Evolutionary conservation across 2,329 filamentous ascomycete species (phyloP), one percentile per base, ranked within the genome.

Genomic region (Uncinocarpus reesii): DNA sequence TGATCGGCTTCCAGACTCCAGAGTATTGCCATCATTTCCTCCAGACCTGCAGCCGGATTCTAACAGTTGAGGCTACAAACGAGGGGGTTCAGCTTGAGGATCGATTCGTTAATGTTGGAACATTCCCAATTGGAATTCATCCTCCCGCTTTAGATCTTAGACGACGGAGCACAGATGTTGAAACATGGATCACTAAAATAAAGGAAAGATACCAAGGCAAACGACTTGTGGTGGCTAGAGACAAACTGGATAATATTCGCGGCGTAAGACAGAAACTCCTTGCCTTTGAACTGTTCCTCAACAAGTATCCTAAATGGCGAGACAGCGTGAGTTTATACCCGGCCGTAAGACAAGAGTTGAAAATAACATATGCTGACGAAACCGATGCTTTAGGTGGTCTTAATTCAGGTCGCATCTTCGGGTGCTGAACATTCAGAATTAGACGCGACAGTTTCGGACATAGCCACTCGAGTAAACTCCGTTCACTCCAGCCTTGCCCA

Each of bases 1-100:
- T 96, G 10, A 79, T 96, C 53, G 89, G 86, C 1, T 96, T 96
- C 68, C 90, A 96, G 68, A 94, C 88, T 20, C 80, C 83, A 48
- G 90, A 96, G 65, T 96, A 96, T 61, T 84, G 85, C 3, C 81
- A 90, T 11, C 92, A 96, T 68, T 96, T 96, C 66, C 72, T 95
- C 42, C 89, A 95, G 66, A 96, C 90, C 0, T 95, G 90, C 73
- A 95, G 87, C 63, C 84, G 92, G 28, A 75, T 96, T 11, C 75
- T 96, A 31, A 83, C 79, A n/a, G 86, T 93, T 1, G 90, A 96
- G 65, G 89, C 89, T 1, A 90, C 85, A 0, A 81, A 82, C 1
- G 84, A 94, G 35, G 90, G 92, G 1, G 76, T 96, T 1, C 86
- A 95, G 62, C 73, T 96, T 7, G 90, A 95, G 54, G 86, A 95